Evolutionary conservation across 176 grass and related monocot species (phyloP).

Genomic region (Guadua angustifolia): DNA sequence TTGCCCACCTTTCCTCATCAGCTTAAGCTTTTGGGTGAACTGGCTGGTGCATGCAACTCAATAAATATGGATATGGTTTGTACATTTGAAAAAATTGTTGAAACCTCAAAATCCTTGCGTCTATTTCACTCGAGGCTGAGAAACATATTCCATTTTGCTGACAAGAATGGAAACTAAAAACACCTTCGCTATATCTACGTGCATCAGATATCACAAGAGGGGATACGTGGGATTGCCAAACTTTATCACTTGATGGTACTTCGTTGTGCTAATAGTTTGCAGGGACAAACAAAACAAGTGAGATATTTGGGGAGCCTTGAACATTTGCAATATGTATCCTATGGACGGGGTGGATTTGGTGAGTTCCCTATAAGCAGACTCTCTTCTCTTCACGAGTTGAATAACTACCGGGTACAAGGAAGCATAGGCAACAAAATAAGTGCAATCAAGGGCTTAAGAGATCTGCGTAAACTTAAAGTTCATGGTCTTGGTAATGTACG

Average conservation of each 20-base stretch:
- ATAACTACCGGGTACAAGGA: neutral
- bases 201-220: neutral
- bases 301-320: constrained; percentile 4
- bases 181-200: constrained; percentile 41
- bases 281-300: neutral
- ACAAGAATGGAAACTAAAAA: neutral
- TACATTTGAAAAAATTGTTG: neutral
- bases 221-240: neutral
- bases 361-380: neutral
- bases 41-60: too few relatives aligned
- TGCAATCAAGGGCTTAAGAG: neutral
- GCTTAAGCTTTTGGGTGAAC: too few relatives aligned
- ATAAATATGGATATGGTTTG: neutral
- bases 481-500: neutral
- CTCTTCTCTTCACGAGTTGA: constrained; percentile 9
- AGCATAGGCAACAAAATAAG: constrained; percentile 18
- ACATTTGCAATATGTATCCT: neutral
- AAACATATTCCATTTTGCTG: neutral
- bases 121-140: neutral
- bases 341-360: neutral
- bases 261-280: too few relatives aligned
- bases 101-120: constrained; percentile 17
- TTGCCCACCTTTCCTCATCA: too few relatives aligned
- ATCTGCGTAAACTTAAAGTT: neutral
- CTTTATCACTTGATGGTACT: constrained; percentile 31